Evolutionary conservation across 2,329 filamentous ascomycete genomes (phyloP).

Genomic region (Escovopsis weberi): DNA sequence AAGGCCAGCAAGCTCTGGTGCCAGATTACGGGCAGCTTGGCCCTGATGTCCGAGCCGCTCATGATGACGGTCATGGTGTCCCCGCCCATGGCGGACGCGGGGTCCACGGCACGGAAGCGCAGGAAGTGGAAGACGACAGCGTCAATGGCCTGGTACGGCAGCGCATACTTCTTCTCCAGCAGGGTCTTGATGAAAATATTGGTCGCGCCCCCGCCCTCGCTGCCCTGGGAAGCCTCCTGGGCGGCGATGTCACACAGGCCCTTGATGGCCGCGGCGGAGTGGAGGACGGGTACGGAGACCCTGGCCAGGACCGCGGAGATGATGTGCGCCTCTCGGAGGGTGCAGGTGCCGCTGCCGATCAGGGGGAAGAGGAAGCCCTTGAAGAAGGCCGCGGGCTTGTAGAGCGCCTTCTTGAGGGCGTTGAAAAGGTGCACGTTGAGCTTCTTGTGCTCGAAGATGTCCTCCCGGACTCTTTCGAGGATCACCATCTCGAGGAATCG

Average conservation of each 20-base stretch:
- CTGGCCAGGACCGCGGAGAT: slow-evolving; percentile 73
- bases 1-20: slow-evolving; percentile 89
- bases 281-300: slow-evolving; percentile 77
- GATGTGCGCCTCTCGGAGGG: slow-evolving; percentile 81
- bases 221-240: slow-evolving; percentile 68
- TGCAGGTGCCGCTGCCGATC: slow-evolving; percentile 73
- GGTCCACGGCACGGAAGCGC: slow-evolving; percentile 63
- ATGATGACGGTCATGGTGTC: slow-evolving; percentile 38
- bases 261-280: slow-evolving; percentile 83
- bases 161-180: slow-evolving; percentile 90
- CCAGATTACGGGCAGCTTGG: slow-evolving; percentile 81
- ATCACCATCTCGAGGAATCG: slow-evolving; percentile 78
- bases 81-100: slow-evolving; percentile 33
- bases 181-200: slow-evolving; percentile 92
- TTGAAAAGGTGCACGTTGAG: slow-evolving; percentile 94
- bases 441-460: slow-evolving; percentile 89
- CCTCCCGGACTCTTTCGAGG: slow-evolving; percentile 78
- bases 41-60: slow-evolving; percentile 34
- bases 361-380: slow-evolving; percentile 91
- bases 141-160: slow-evolving; percentile 90
- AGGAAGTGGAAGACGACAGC: slow-evolving; percentile 93
- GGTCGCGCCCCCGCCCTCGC: slow-evolving; percentile 77
- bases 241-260: slow-evolving; percentile 89
- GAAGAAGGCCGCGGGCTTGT: slow-evolving; percentile 93
- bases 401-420: slow-evolving; percentile 75